phyloP scores from a whole-genome alignment of 2,329 filamentous ascomycete species.

The Penicillium thymicola region DNA sequence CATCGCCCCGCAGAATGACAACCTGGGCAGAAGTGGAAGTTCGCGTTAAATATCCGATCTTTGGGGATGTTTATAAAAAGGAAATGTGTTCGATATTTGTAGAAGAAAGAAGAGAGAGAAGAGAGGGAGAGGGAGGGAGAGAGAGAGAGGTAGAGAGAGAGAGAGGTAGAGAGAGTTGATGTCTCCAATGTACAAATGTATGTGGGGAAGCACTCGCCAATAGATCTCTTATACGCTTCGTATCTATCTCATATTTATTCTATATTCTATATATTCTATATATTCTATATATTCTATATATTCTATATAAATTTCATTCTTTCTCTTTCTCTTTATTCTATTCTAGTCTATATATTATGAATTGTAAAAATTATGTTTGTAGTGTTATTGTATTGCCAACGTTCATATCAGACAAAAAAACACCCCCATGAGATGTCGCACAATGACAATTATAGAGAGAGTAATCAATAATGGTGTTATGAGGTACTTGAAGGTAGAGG shows the following conservation, averaged over 20 bases:
- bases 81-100: background rate
- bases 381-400: background rate
- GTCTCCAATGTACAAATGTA: background rate
- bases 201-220: background rate
- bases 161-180: background rate
- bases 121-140: no score
- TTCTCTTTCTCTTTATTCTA: background rate
- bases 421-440: background rate
- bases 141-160: background rate
- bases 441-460: background rate
- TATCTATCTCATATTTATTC: no score
- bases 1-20: background rate
- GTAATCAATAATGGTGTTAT: background rate
- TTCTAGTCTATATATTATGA: background rate
- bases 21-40: background rate
- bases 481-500: background rate
- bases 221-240: background rate
- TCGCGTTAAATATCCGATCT: background rate
- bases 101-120: background rate
- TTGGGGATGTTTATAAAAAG: background rate
- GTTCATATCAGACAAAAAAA: background rate
- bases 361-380: no score
- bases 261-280: no score
- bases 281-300: no score
- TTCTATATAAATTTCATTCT: background rate